Conservation (phyloP, 768 basidiomycete genomes). For the Asterophora lycoperdoides region DNA sequence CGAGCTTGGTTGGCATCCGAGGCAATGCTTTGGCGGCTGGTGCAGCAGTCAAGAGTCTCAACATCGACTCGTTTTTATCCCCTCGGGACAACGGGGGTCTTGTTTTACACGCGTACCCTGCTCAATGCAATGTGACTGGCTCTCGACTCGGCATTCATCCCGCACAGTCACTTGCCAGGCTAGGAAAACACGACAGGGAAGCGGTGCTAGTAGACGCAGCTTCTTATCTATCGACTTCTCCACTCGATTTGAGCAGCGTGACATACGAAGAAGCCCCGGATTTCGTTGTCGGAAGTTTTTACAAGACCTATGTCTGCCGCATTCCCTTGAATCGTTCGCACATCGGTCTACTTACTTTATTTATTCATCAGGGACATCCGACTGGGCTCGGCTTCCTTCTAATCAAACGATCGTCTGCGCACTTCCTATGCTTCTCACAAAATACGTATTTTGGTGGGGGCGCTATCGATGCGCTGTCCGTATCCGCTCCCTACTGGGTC, state of each 20-base stretch:
- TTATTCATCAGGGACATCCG: conserved; percentile 8
- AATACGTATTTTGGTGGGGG: conserved; percentile 13
- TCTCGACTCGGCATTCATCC: conserved; percentile 15
- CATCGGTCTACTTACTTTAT: too few relatives aligned
- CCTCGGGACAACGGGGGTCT: neutral
- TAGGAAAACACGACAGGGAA: neutral
- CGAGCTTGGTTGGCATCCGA: conserved; percentile 15
- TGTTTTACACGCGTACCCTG: conserved; percentile 13
- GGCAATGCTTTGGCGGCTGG: conserved; percentile 13
- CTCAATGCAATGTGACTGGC: conserved; percentile 16
- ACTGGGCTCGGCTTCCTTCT: conserved; percentile 15
- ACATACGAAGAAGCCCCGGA: conserved; percentile 12
- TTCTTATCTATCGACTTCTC: conserved; percentile 16
- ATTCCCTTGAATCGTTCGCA: neutral
- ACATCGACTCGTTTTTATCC: conserved; percentile 9
- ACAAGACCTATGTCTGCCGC: conserved; percentile 14
- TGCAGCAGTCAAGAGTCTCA: conserved; percentile 11
- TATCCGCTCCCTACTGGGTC: conserved; percentile 13
- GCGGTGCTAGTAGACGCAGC: conserved; percentile 13
- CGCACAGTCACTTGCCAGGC: conserved; percentile 1
- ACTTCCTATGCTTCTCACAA: conserved; percentile 2
- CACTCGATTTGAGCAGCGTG: conserved; percentile 8
- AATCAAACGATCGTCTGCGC: conserved; percentile 13
- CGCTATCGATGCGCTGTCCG: conserved; percentile 10
- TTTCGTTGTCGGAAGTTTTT: conserved; percentile 14